A percentile compares a stretch with the other conserved stretches of the same genome.
These are phyloP conservation scores for Lathyrus tuberosus DNA, from an alignment of 306 rosid genomes.

Conservation along the genomic window DNA sequence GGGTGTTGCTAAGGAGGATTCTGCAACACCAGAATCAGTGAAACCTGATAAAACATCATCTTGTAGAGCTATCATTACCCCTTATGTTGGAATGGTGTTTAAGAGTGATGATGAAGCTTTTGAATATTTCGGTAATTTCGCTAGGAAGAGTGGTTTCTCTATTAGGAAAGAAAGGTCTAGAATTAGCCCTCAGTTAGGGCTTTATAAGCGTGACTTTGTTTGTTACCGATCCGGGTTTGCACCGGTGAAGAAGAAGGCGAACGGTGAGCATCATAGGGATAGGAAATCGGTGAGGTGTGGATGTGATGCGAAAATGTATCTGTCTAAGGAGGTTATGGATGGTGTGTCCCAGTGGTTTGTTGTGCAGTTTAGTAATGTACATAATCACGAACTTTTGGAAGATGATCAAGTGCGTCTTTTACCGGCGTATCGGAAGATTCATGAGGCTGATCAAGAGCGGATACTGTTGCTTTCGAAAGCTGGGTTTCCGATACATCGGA, in stretches of 20 bases:
- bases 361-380: constrained; percentile 88
- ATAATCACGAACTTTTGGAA: constrained; percentile 91
- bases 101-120: constrained; percentile 93
- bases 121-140: constrained; percentile 82
- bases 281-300: constrained; percentile 93
- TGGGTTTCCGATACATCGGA: constrained; percentile 89
- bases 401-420: constrained; percentile 97
- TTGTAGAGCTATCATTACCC: constrained; percentile 73
- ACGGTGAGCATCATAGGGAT: constrained; percentile 89
- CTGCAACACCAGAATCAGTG: constrained; percentile 57
- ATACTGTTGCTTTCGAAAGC: constrained; percentile 90
- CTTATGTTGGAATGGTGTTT: constrained; percentile 95
- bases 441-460: constrained; percentile 88
- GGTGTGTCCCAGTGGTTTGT: constrained; percentile 92
- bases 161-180: constrained; percentile 90
- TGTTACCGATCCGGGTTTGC: constrained; percentile 97
- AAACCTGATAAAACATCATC: constrained; percentile 51
- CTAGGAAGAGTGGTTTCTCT: constrained; percentile 88
- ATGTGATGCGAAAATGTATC: constrained; percentile 93
- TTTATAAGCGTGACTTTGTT: constrained; percentile 93
- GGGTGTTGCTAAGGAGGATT: constrained; percentile 67
- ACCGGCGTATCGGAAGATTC: constrained; percentile 89
- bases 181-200: constrained; percentile 87
- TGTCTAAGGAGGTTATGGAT: constrained; percentile 84
- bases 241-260: constrained; percentile 77